Conservation (phyloP, 108 stramenopile genomes). For the Cyclotella sp. region DNA sequence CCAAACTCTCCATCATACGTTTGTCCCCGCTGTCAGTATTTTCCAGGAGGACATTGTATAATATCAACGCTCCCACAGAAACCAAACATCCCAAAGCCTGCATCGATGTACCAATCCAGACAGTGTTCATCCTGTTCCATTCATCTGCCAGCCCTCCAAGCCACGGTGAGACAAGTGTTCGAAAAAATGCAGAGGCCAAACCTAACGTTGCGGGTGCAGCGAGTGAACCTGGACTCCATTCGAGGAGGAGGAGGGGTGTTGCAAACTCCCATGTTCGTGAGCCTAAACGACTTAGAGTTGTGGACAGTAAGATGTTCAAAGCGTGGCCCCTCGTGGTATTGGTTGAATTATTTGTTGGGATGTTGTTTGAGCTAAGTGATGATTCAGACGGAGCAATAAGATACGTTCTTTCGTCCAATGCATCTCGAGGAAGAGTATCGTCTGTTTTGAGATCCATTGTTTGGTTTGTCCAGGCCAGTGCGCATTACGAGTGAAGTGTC, state of each 20-base stretch:
- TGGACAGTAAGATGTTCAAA: constrained; percentile 11
- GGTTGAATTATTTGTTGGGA: too few species aligned
- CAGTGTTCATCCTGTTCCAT: constrained; percentile 29
- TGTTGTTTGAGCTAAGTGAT: too few species aligned
- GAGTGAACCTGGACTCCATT: constrained; percentile 32
- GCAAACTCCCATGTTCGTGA: constrained; percentile 39
- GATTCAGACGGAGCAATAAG: too few species aligned
- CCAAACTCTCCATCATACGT: not conserved
- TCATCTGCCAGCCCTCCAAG: constrained; percentile 22
- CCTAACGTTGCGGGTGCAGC: constrained; percentile 30
- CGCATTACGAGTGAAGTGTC: too few species aligned
- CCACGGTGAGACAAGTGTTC: constrained; percentile 15
- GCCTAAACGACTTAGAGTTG: constrained; percentile 21
- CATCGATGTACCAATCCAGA: constrained; percentile 24
- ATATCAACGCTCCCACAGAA: constrained; percentile 21
- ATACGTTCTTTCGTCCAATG: too few species aligned
- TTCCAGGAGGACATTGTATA: constrained; percentile 1
- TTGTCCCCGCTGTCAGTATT: not conserved
- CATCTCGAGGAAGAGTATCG: too few species aligned
- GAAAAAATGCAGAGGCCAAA: constrained; percentile 15
- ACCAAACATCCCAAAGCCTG: constrained; percentile 28
- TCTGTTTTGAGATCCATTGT: too few species aligned
- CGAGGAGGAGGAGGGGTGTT: constrained; percentile 24
- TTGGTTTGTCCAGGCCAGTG: too few species aligned
- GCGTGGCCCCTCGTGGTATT: not conserved